Base-by-base conservation (phyloP, 2,329 filamentous ascomycete species). In the Xenosphaeropsis pyriputrescens region DNA sequence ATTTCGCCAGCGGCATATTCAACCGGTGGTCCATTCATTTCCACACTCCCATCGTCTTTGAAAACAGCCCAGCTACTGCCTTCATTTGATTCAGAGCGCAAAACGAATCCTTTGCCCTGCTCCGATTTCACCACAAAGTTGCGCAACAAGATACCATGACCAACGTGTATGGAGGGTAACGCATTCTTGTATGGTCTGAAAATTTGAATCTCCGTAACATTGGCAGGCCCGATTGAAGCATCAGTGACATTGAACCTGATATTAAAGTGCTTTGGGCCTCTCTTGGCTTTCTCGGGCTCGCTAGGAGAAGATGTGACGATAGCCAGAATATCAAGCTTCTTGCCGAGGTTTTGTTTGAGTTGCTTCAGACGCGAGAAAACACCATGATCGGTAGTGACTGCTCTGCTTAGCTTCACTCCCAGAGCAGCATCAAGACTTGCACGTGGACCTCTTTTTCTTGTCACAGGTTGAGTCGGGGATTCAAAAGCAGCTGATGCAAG, bases 11-110 rank as follows among this genome's bases (percentile, higher is more conserved):
- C 57, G 18, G 59, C 60, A 42, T 69, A 62, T 54, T 79, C 74
- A 15, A 79, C 64, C 0, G 72, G 72, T 38, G 72, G 69, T 0
- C 73, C 74, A 42, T 64, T 67, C 37, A 78, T 67, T 55, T 78
- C 49, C 7, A 45, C 58, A 26, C 57, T 53, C 30, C 57, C 48
- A 11, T 39, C 41, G 17, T 45, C 45, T 45, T 75, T 70, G 43
- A 73, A 77, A 3, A 79, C 70, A 2, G 70, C 74, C 70, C 75
- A 79, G 38, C 69, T 67, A 13, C 71, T 76, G 26, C 57, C 60
- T 33, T 70, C 68, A n/a, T 60, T 63, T n/a, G 63, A 64, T 9
- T 50, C 48, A 11, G 50, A 53, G 35, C 64, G 58, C 36, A 78
- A 55, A 1, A 70, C 72, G 43, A 71, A 75, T 2, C 68, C 72